phyloP scores from a whole-genome alignment of 176 grass and related monocot genomes.

The Ensete ventricosum region DNA sequence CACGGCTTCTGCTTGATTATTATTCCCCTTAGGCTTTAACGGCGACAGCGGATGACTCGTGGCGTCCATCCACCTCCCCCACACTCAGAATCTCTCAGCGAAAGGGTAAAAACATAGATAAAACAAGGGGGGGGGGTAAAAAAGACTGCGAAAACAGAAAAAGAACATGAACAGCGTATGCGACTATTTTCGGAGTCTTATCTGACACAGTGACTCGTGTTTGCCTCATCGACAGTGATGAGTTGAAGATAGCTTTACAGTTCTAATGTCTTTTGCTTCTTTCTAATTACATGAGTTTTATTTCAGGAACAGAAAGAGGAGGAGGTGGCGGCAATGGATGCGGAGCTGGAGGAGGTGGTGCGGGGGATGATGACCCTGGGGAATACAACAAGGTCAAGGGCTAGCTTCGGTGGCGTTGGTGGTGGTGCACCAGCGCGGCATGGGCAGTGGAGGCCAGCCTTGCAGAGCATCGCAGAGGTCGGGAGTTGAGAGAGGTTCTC shows the following conservation, averaged over 20 bases:
- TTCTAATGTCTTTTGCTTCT: background rate
- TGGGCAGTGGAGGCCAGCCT: conserved; percentile 14
- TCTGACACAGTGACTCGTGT: background rate
- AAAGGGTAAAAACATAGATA: background rate
- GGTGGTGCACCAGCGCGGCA: conserved; percentile 14
- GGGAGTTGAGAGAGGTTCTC: background rate
- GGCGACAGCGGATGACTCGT: background rate
- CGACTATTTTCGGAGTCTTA: background rate
- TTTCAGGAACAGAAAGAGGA: background rate
- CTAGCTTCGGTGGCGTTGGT: conserved; percentile 14
- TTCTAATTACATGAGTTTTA: background rate
- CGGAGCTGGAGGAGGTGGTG: conserved; percentile 20
- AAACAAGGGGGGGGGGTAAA: too few relatives aligned
- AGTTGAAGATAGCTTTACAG: background rate
- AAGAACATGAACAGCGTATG: too few relatives aligned
- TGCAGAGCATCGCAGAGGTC: conserved; percentile 59
- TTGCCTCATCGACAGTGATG: background rate
- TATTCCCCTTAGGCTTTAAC: background rate
- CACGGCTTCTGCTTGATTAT: background rate
- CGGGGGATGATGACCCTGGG: conserved; percentile 9
- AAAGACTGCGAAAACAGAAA: too few relatives aligned
- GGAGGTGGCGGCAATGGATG: background rate
- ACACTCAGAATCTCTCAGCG: too few relatives aligned
- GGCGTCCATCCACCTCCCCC: background rate
- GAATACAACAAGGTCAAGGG: background rate